Evolutionary conservation across 768 basidiomycete species (phyloP).

Genomic region (Suillus subaureus): DNA sequence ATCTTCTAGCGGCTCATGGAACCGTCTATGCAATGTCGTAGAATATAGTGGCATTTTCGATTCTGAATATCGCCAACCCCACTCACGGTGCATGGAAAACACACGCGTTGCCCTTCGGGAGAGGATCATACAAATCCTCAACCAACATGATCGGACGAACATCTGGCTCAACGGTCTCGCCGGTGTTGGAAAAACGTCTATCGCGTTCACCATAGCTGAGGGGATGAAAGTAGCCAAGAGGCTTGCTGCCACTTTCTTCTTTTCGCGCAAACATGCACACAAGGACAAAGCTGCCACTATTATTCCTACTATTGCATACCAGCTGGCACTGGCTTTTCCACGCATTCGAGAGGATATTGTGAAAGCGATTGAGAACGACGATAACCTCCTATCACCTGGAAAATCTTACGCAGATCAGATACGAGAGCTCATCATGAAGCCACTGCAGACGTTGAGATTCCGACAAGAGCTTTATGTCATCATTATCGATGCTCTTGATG

Average conservation of each 20-base stretch:
- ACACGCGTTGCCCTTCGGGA: not conserved
- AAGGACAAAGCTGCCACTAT: constrained; percentile 7
- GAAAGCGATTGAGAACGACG: constrained; percentile 15
- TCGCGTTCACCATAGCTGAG: not conserved
- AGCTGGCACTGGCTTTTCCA: constrained; percentile 17
- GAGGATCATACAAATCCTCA: not conserved
- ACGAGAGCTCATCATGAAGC: constrained; percentile 19
- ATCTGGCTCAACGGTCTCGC: not conserved
- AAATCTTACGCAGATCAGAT: constrained; percentile 14
- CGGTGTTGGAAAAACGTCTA: not conserved
- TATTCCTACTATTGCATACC: constrained; percentile 21
- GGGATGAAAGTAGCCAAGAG: constrained; percentile 5
- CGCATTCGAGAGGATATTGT: constrained; percentile 12
- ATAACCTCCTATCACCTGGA: constrained; percentile 7
- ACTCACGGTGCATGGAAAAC: not conserved
- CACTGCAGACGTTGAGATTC: constrained; percentile 9
- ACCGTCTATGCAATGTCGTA: not conserved
- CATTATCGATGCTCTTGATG: constrained; percentile 10
- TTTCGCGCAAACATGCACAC: constrained; percentile 16
- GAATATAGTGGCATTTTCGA: not conserved
- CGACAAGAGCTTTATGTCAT: constrained; percentile 7
- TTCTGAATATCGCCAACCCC: not conserved
- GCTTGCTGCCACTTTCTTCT: constrained; percentile 23
- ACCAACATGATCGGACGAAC: not conserved
- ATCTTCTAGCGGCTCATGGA: not conserved